Conservation (phyloP, 768 basidiomycete species). For the Serendipita sp. region DNA sequence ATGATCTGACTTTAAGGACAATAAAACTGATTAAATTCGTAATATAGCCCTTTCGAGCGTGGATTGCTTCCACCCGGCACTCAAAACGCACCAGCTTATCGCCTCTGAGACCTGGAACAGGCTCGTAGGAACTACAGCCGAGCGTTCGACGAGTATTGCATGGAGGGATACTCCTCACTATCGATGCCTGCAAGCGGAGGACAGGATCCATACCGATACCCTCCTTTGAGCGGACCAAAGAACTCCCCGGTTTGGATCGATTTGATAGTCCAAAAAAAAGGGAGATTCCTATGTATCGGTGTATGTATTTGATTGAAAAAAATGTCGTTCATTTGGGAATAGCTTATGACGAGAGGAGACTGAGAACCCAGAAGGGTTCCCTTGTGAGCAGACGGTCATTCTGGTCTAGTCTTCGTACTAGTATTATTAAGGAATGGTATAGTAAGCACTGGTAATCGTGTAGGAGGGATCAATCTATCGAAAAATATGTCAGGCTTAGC, state of each 20-base stretch:
- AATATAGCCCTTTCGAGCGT: slow-evolving; percentile 6
- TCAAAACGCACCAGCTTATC: slow-evolving; percentile 1
- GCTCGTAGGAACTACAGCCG: background rate
- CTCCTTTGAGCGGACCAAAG: background rate
- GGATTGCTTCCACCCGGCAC: slow-evolving; percentile 9
- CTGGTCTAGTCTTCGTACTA: too few relatives aligned
- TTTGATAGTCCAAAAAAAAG: background rate
- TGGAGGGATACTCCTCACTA: background rate
- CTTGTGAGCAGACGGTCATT: too few relatives aligned
- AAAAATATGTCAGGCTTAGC: too few relatives aligned
- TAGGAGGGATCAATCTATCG: too few relatives aligned
- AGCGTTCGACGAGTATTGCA: background rate
- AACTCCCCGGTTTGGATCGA: background rate
- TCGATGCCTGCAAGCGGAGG: slow-evolving; percentile 4
- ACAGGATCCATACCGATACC: slow-evolving; percentile 4
- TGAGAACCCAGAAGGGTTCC: too few relatives aligned
- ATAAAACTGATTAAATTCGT: background rate
- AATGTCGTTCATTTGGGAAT: too few relatives aligned
- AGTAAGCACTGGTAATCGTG: too few relatives aligned
- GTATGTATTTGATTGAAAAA: too few relatives aligned
- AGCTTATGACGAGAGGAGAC: too few relatives aligned
- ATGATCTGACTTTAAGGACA: background rate
- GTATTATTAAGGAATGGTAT: too few relatives aligned
- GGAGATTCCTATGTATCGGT: too few relatives aligned
- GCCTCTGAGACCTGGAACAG: slow-evolving; percentile 3